These are phyloP conservation scores for Citeromyces hawaiiensis DNA, from an alignment of 1,139 yeast genomes.

Conservation along the genomic window DNA sequence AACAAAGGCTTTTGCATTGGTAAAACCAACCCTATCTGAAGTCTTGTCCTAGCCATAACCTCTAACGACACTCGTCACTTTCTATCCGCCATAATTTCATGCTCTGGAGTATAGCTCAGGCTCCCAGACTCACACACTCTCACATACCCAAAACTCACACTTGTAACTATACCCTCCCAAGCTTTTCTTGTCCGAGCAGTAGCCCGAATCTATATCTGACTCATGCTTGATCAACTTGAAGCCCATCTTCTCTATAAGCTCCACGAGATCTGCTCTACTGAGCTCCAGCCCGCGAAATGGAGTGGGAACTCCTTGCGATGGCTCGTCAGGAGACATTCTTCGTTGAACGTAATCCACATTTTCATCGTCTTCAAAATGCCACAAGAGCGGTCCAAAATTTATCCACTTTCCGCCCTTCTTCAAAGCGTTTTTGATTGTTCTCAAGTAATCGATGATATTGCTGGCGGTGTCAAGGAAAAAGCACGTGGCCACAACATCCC, in stretches of 20 bases:
- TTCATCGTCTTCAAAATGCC: slow-evolving; percentile 67
- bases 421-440: slow-evolving; percentile 39
- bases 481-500: slow-evolving; percentile 52
- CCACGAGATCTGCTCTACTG: slow-evolving; percentile 42
- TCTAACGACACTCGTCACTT: too few relatives aligned
- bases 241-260: slow-evolving; percentile 34
- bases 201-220: slow-evolving; percentile 32
- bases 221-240: slow-evolving; percentile 36
- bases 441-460: slow-evolving; percentile 58
- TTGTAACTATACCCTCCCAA: slow-evolving; percentile 48
- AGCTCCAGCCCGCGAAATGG: slow-evolving; percentile 51
- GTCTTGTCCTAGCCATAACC: too few relatives aligned
- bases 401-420: slow-evolving; percentile 57
- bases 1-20: too few relatives aligned
- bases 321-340: slow-evolving; percentile 15
- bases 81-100: too few relatives aligned
- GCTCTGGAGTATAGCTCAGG: too few relatives aligned
- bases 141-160: slow-evolving; percentile 66
- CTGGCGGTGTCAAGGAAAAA: slow-evolving; percentile 75
- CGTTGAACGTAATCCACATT: slow-evolving; percentile 14
- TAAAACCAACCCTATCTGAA: too few relatives aligned
- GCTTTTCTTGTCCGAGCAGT: slow-evolving; percentile 39
- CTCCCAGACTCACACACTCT: slow-evolving; percentile 12
- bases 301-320: slow-evolving; percentile 16
- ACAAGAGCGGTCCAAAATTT: slow-evolving; percentile 73